Percentiles rank a stretch among this genome's conserved stretches.
Evolutionary conservation across 768 basidiomycete species (phyloP).

Genomic region (Rickenella mellea): DNA sequence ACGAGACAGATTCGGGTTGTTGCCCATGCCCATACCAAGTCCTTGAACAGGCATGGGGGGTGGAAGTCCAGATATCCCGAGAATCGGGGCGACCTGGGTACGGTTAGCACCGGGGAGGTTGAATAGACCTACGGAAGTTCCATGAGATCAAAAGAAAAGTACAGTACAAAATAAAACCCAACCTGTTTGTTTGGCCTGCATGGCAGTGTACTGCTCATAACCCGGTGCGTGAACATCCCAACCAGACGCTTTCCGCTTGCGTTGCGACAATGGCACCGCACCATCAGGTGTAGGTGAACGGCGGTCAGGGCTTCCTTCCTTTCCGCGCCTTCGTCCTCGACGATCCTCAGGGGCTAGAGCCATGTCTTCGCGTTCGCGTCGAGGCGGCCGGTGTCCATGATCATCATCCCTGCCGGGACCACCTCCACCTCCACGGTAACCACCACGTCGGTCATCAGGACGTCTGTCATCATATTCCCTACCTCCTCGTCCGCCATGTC

Average conservation of each 20-base stretch:
- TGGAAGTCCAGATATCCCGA: slow-evolving; percentile 73
- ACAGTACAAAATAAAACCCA: slow-evolving; percentile 9
- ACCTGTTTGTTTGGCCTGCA: slow-evolving; percentile 99
- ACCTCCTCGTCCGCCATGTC: slow-evolving; percentile 13
- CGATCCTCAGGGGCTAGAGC: no score
- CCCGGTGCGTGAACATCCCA: slow-evolving; percentile 97
- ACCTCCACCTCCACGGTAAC: slow-evolving; percentile 25
- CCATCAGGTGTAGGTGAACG: slow-evolving; percentile 89
- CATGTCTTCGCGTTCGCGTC: slow-evolving; percentile 23
- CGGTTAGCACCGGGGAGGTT: slow-evolving; percentile 93
- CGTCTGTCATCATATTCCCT: slow-evolving; percentile 38
- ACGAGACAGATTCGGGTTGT: slow-evolving; percentile 81
- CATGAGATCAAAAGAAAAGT: slow-evolving; percentile 5
- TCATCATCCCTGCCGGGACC: slow-evolving; percentile 9
- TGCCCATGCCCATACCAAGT: slow-evolving; percentile 84
- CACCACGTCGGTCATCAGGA: slow-evolving; percentile 24
- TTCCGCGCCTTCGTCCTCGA: slow-evolving; percentile 42
- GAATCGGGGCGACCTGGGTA: slow-evolving; percentile 75
- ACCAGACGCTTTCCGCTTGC: slow-evolving; percentile 81
- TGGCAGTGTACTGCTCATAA: slow-evolving; percentile 88
- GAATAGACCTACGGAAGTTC: slow-evolving; percentile 62
- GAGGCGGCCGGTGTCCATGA: slow-evolving; percentile 14
- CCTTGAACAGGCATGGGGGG: slow-evolving; percentile 77
- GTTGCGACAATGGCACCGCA: slow-evolving; percentile 69
- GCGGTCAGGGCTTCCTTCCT: slow-evolving; percentile 64